phyloP scores from a whole-genome alignment of 176 grass and related monocot species.

The Lolium rigidum region DNA sequence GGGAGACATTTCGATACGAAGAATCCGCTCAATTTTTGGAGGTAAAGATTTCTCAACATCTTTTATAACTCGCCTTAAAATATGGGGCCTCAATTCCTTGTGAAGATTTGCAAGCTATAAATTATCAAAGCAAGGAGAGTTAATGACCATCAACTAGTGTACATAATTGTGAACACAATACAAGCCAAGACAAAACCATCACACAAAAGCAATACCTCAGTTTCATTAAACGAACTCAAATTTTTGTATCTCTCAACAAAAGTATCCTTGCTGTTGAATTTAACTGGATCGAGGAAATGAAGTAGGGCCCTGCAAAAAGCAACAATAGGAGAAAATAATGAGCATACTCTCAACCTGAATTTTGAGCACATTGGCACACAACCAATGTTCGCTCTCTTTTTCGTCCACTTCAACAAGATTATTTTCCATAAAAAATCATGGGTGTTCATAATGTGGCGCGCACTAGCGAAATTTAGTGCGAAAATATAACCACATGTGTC shows the following conservation, averaged over 20 bases:
- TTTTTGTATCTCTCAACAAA: constrained; percentile 99
- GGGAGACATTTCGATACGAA: constrained; percentile 96
- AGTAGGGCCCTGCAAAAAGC: constrained; percentile 77
- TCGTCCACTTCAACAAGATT: neutral
- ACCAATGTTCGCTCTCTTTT: neutral
- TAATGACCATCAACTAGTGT: constrained; percentile 9
- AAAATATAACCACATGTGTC: neutral
- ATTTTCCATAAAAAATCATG: constrained; percentile 6
- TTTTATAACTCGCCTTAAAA: constrained; percentile 96
- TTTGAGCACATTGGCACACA: neutral
- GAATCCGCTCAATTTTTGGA: constrained; percentile 98
- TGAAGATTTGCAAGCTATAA: constrained; percentile 95
- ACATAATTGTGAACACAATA: constrained; percentile 4
- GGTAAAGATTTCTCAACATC: constrained; percentile 99
- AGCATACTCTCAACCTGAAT: constrained; percentile 6
- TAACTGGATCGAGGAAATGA: constrained; percentile 94
- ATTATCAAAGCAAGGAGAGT: constrained; percentile 40
- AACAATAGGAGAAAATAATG: neutral
- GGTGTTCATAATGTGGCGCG: neutral
- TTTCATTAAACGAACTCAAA: constrained; percentile 95
- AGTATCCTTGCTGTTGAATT: constrained; percentile 93
- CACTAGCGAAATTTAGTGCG: neutral
- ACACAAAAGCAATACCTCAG: constrained; percentile 58
- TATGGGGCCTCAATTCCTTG: constrained; percentile 95
- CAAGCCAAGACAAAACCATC: neutral